phyloP scores from a whole-genome alignment of 257 asterid species.

The Coffea canephora region DNA sequence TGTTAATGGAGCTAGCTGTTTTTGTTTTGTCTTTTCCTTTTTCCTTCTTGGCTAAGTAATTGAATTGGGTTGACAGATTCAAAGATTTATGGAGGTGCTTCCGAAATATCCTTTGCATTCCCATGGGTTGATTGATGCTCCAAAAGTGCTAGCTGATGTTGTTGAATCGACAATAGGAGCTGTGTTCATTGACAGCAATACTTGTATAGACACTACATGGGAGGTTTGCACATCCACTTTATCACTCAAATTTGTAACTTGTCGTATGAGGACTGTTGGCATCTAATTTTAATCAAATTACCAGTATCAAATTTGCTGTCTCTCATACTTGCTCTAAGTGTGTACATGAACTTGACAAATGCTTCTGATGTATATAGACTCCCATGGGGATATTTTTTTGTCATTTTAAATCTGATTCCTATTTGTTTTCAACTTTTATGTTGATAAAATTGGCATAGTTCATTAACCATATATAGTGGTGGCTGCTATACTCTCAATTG shows the following conservation, averaged over 20 bases:
- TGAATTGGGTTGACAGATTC: conserved; percentile 45
- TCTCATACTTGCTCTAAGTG: not conserved
- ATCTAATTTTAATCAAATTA: not conserved
- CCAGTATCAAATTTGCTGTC: not conserved
- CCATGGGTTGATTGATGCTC: conserved; percentile 70
- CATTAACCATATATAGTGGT: not conserved
- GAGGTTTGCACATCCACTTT: conserved; percentile 38
- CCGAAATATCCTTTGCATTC: conserved; percentile 78
- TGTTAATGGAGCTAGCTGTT: conserved; percentile 6
- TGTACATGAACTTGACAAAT: not conserved
- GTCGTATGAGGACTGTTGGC: not conserved
- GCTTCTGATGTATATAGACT: not conserved
- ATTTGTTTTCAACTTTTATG: not conserved
- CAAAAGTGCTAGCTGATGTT: conserved; percentile 82
- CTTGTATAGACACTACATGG: conserved; percentile 68
- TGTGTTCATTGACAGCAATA: conserved; percentile 65
- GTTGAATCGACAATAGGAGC: conserved; percentile 90
- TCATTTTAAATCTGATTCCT: not conserved
- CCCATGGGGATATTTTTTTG: too few relatives aligned
- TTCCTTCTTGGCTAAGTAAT: conserved; percentile 11
- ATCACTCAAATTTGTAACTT: conserved; percentile 1
- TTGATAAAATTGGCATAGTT: not conserved
- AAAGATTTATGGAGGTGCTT: conserved; percentile 53
- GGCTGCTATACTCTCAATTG: not conserved
- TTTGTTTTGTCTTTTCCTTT: not conserved